Evolutionary conservation across 2,329 filamentous ascomycete genomes (phyloP).

Genomic region (Anthostomella pinea): DNA sequence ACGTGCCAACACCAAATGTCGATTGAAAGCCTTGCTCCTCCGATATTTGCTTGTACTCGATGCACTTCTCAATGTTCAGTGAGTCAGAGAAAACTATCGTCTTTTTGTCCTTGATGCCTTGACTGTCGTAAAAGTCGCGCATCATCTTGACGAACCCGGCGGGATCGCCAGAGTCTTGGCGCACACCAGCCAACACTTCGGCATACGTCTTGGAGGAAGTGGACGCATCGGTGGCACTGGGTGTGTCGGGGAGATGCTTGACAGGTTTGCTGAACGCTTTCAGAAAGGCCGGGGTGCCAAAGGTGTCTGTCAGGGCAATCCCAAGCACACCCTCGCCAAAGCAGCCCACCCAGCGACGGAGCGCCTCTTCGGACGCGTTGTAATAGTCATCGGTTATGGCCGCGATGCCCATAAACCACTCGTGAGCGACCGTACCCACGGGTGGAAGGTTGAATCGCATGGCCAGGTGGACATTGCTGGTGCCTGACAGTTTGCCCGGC

Average conservation of each 20-base stretch:
- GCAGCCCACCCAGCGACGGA: constrained; percentile 86
- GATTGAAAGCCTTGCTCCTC: constrained; percentile 79
- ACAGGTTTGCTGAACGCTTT: constrained; percentile 73
- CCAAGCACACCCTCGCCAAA: constrained; percentile 82
- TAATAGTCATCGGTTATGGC: constrained; percentile 85
- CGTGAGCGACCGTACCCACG: constrained; percentile 86
- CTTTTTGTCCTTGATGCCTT: constrained; percentile 77
- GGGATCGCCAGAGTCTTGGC: constrained; percentile 89
- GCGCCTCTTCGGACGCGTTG: constrained; percentile 76
- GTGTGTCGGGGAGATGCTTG: constrained; percentile 41
- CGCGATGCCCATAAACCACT: constrained; percentile 99
- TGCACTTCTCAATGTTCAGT: constrained; percentile 82
- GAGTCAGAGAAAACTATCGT: constrained; percentile 94
- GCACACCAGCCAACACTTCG: constrained; percentile 76
- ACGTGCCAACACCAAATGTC: constrained; percentile 92
- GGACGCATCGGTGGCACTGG: constrained; percentile 32
- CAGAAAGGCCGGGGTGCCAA: constrained; percentile 87
- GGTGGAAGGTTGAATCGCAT: constrained; percentile 86
- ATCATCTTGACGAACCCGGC: constrained; percentile 74
- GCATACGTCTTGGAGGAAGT: constrained; percentile 65
- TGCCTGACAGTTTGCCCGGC: constrained; percentile 75
- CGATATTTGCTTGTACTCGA: constrained; percentile 83
- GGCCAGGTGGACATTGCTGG: constrained; percentile 94
- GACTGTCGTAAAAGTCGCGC: constrained; percentile 73
- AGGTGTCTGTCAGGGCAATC: constrained; percentile 93